phyloP scores from a whole-genome alignment of 441 rosid species.

The Bruguiera hainesii region DNA sequence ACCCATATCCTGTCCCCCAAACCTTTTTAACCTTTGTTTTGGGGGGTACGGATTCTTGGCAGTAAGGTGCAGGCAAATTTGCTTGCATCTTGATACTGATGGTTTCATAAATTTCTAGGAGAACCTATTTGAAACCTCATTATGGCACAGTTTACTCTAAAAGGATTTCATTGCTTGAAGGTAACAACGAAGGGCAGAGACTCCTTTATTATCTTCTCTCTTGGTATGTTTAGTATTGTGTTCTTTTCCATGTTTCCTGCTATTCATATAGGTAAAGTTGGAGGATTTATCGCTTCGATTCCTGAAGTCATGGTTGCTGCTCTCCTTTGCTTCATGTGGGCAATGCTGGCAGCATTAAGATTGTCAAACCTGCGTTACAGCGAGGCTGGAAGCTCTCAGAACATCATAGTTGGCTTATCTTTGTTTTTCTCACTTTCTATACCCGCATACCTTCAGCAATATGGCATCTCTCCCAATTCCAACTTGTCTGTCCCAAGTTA shows the following conservation, averaged over 20 bases:
- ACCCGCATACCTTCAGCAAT: slow-evolving; percentile 95
- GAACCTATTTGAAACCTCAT: background rate
- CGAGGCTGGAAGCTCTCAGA: slow-evolving; percentile 96
- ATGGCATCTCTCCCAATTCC: slow-evolving; percentile 70
- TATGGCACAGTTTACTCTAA: background rate
- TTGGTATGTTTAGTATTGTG: background rate
- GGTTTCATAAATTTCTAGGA: slow-evolving; percentile 33
- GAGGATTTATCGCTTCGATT: slow-evolving; percentile 92
- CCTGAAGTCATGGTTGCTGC: slow-evolving; percentile 96
- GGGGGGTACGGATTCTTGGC: background rate
- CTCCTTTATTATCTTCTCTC: background rate
- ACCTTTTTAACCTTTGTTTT: background rate
- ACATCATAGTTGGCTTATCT: slow-evolving; percentile 86
- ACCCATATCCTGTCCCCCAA: slow-evolving; percentile 74
- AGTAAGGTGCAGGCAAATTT: background rate
- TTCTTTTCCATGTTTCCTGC: slow-evolving; percentile 11
- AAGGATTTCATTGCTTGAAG: background rate
- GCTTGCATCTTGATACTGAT: background rate
- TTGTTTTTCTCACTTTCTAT: slow-evolving; percentile 83
- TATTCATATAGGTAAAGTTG: slow-evolving; percentile 71
- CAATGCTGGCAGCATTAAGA: slow-evolving; percentile 88
- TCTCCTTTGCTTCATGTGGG: slow-evolving; percentile 98
- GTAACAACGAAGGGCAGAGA: slow-evolving; percentile 23
- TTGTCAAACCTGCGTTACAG: slow-evolving; percentile 90
- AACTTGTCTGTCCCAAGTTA: slow-evolving; percentile 77